Percentiles rank a stretch among this genome's conserved stretches.
These are phyloP conservation scores for Aureobasidium melanogenum DNA, from an alignment of 2,329 filamentous ascomycete species.

Conservation along the genomic window DNA sequence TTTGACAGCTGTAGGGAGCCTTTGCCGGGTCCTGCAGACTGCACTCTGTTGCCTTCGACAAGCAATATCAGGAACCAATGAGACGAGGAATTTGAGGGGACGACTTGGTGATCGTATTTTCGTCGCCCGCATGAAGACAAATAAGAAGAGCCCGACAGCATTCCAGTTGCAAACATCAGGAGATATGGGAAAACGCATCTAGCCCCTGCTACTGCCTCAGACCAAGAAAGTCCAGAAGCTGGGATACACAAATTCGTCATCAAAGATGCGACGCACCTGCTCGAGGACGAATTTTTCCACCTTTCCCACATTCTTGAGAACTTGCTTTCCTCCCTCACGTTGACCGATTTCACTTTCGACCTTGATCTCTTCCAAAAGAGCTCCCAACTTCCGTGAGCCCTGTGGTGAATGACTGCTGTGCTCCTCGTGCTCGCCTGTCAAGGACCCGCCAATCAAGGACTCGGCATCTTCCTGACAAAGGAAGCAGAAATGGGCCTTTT, in stretches of 20 bases:
- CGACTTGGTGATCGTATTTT: background rate
- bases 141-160: background rate
- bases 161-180: background rate
- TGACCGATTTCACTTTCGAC: slow-evolving; percentile 98
- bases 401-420: background rate
- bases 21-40: slow-evolving; percentile 1
- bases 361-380: slow-evolving; percentile 80
- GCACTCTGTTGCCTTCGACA: background rate
- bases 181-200: background rate
- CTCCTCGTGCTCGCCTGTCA: slow-evolving; percentile 20
- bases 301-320: slow-evolving; percentile 96
- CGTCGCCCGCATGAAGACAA: background rate
- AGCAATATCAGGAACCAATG: background rate
- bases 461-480: slow-evolving; percentile 84
- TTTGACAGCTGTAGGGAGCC: slow-evolving; percentile 11
- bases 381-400: slow-evolving; percentile 48
- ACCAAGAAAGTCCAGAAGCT: slow-evolving; percentile 98
- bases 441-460: slow-evolving; percentile 43
- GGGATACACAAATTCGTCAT: slow-evolving; percentile 97
- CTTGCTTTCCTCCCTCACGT: slow-evolving; percentile 83
- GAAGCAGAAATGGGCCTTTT: slow-evolving; percentile 87
- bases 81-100: background rate
- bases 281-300: slow-evolving; percentile 96
- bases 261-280: slow-evolving; percentile 92
- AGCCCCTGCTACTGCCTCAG: slow-evolving; percentile 31